These are phyloP conservation scores for Endocalyx cinctus DNA, from an alignment of 2,329 filamentous ascomycete species.

Conservation along the genomic window DNA sequence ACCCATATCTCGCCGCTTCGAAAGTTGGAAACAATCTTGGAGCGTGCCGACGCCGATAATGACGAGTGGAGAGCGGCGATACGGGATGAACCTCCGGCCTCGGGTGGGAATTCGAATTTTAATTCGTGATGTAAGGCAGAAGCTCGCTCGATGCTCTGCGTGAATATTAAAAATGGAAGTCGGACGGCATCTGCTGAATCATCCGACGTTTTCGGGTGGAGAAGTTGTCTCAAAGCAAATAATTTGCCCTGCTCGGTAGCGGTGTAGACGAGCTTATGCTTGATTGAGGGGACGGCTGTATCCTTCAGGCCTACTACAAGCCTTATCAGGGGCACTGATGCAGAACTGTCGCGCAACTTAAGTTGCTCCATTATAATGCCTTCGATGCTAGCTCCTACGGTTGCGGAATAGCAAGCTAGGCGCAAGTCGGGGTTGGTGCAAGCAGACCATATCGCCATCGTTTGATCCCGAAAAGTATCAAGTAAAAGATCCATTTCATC, in stretches of 20 bases:
- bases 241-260: constrained; percentile 93
- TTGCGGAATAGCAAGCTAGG: constrained; percentile 89
- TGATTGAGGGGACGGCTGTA: constrained; percentile 86
- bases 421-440: constrained; percentile 67
- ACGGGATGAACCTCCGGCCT: constrained; percentile 77
- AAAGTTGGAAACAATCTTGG: constrained; percentile 83
- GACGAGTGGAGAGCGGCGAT: constrained; percentile 89
- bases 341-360: constrained; percentile 41
- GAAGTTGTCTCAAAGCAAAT: constrained; percentile 80
- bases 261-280: constrained; percentile 84
- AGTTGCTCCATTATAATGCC: constrained; percentile 68
- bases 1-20: constrained; percentile 92
- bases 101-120: constrained; percentile 86
- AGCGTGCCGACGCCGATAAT: constrained; percentile 70
- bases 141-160: constrained; percentile 90
- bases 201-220: constrained; percentile 64
- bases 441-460: constrained; percentile 75
- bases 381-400: constrained; percentile 93
- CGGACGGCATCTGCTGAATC: constrained; percentile 60
- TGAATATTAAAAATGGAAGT: constrained; percentile 91
- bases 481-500: constrained; percentile 96
- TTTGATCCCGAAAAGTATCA: constrained; percentile 87
- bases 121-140: constrained; percentile 84
- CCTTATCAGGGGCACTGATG: constrained; percentile 59
- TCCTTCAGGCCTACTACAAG: constrained; percentile 96